Base-by-base conservation (phyloP, 1,284 basidiomycete species). In the Boletus smithii region DNA sequence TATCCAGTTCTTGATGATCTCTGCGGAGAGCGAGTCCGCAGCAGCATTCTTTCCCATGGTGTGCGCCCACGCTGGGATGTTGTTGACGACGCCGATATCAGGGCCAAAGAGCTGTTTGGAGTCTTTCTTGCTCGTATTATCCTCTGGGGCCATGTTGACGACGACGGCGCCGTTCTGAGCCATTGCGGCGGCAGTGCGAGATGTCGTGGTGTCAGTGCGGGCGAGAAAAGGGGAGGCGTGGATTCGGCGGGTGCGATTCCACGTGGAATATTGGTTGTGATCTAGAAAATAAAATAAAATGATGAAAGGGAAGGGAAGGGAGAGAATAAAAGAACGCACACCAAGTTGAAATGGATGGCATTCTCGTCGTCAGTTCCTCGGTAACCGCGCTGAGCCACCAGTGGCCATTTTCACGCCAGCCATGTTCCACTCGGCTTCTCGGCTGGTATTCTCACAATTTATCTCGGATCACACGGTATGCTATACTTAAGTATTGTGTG, bases 1-100 rank as follows among this genome's bases (percentile, higher is more conserved):
- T 20, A 93, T 80, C 91, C 91, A 95, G 16, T 69, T 68, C 63
- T 80, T 85, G 53, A 95, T 83, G 37, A 88, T 35, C 0, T 65
- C 59, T 8, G 61, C 48, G 20, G 63, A 66, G 36, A 65, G 51
- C n/a, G 49, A 46, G 33, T 68, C 65, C 51, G 58, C 61, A 51
- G 61, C 27, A 8, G 50, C 14, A n/a, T 36, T 60, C 52, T 67
- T 68, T 55, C 58, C 60, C 51, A 54, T 42, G 16, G 57, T 49
- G 42, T 73, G 65, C 11, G 77, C 69, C 76, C 76, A 78, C 0
- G 69, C 59, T 8, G 75, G 75, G 0, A 69, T 67, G 18, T 57
- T 63, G 51, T 60, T 68, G 23, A 74, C 74, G 54, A 80, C 75
- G 14, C 83, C 83, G 31, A 85, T 80, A 61, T 80, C 80, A 8